Percentiles rank a stretch among this genome's conserved stretches.
phyloP scores from a whole-genome alignment of 768 basidiomycete species.

The Mycena indigotica region DNA sequence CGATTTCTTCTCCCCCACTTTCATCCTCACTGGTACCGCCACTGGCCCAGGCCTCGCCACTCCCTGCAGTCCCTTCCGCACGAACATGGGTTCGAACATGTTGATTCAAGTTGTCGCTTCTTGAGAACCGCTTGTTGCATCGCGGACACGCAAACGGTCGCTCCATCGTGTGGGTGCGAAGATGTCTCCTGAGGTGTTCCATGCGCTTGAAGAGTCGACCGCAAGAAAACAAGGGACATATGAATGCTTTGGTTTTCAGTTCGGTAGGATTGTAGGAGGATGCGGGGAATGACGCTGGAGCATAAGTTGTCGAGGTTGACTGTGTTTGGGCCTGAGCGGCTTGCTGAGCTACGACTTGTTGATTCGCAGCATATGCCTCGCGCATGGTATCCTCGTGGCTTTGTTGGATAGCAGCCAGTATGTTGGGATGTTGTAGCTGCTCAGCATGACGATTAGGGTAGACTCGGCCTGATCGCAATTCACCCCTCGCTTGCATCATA shows the following conservation, averaged over 20 bases:
- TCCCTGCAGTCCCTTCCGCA: slow-evolving; percentile 35
- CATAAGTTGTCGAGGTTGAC: slow-evolving; percentile 8
- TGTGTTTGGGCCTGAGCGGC: slow-evolving; percentile 29
- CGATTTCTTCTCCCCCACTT: slow-evolving; percentile 25
- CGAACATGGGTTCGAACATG: slow-evolving; percentile 81
- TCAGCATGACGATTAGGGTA: slow-evolving; percentile 19
- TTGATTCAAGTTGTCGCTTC: slow-evolving; percentile 87
- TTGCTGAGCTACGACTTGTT: slow-evolving; percentile 26
- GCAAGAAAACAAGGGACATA: slow-evolving; percentile 85
- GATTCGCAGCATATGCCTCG: slow-evolving; percentile 32
- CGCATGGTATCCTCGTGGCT: slow-evolving; percentile 38
- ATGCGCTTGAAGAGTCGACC: slow-evolving; percentile 86
- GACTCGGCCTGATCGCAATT: slow-evolving; percentile 39
- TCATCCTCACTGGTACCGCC: slow-evolving; percentile 29
- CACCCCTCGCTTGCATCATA: slow-evolving; percentile 59
- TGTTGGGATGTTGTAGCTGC: slow-evolving; percentile 33
- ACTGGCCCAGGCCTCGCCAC: slow-evolving; percentile 29
- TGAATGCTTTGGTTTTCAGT: slow-evolving; percentile 64
- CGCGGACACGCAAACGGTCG: slow-evolving; percentile 74
- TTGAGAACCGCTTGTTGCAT: slow-evolving; percentile 82
- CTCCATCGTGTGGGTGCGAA: slow-evolving; percentile 89
- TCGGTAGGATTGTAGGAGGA: slow-evolving; percentile 21
- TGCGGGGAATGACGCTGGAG: slow-evolving; percentile 5
- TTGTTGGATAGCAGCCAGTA: slow-evolving; percentile 29
- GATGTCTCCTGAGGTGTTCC: slow-evolving; percentile 88